Percentiles rank a stretch among this genome's conserved stretches.
These are phyloP conservation scores for Phytophthora ohioensis DNA, from an alignment of 352 stramenopile genomes.

Conservation along the genomic window DNA sequence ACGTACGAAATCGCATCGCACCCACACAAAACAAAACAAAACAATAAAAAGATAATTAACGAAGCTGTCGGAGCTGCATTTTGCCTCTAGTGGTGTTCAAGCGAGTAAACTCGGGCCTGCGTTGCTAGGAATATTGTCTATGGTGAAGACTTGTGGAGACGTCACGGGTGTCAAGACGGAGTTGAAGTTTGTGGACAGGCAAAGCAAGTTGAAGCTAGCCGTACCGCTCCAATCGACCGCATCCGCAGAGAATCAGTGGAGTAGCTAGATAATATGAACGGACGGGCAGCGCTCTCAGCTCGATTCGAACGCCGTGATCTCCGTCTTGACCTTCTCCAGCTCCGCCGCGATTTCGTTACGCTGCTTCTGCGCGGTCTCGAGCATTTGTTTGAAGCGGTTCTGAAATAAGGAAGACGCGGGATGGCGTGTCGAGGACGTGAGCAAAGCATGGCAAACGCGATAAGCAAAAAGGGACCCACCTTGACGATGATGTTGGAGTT, in stretches of 20 bases:
- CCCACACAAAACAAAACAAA: constrained; percentile 33
- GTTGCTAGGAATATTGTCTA: background rate
- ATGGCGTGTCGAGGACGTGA: constrained; percentile 9
- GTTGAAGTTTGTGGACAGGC: constrained; percentile 16
- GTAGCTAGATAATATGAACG: background rate
- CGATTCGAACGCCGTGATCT: constrained; percentile 57
- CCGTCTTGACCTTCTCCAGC: constrained; percentile 62
- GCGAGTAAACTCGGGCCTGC: background rate
- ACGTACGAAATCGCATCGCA: constrained; percentile 12
- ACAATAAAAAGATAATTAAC: constrained; percentile 48
- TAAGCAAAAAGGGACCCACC: constrained; percentile 37
- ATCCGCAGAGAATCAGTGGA: background rate
- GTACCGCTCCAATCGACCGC: background rate
- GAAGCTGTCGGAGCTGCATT: constrained; percentile 22
- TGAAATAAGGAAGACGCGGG: constrained; percentile 24
- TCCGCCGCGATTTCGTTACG: constrained; percentile 59
- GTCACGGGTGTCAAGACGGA: background rate
- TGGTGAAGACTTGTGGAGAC: background rate
- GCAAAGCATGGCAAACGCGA: constrained; percentile 1
- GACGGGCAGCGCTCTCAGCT: constrained; percentile 27
- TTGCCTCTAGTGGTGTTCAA: constrained; percentile 1
- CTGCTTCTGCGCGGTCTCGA: constrained; percentile 70
- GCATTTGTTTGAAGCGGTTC: constrained; percentile 87
- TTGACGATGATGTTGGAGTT: constrained; percentile 89
- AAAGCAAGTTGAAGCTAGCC: constrained; percentile 8